Percentiles rank a stretch among this genome's conserved stretches.
Conservation (phyloP, 169 alveolate species). For the Amoebophrya sp. region DNA sequence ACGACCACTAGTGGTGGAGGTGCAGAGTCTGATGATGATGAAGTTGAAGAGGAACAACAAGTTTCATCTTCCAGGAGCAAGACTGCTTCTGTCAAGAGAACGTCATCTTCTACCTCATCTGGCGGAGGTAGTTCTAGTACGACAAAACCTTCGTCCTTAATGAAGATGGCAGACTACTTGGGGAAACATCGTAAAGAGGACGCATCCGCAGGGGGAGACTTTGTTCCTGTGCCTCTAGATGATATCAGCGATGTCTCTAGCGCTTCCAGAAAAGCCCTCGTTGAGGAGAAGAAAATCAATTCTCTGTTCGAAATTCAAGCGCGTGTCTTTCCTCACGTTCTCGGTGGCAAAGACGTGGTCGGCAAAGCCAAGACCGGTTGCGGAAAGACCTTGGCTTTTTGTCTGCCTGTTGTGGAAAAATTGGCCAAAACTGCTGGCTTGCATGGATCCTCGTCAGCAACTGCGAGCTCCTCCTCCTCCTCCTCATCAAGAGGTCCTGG, state of each 20-base stretch:
- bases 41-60: no score
- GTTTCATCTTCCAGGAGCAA: no score
- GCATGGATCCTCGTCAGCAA: slow-evolving; percentile 13
- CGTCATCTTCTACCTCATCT: no score
- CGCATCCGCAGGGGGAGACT: no score
- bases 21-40: no score
- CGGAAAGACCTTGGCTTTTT: slow-evolving; percentile 46
- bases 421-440: background rate
- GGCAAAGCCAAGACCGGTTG: slow-evolving; percentile 51
- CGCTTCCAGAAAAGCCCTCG: background rate
- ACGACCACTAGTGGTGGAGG: no score
- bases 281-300: background rate
- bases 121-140: no score
- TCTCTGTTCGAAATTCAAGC: slow-evolving; percentile 39
- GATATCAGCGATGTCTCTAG: background rate
- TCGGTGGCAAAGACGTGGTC: slow-evolving; percentile 42
- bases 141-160: no score
- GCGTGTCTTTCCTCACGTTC: slow-evolving; percentile 36
- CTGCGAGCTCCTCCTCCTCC: background rate
- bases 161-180: no score
- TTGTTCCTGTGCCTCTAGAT: background rate
- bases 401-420: slow-evolving; percentile 42
- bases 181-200: no score
- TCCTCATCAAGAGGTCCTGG: background rate
- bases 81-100: no score